phyloP scores from a whole-genome alignment of 495 filamentous ascomycete genomes.

The Sordaria brevicollis region DNA sequence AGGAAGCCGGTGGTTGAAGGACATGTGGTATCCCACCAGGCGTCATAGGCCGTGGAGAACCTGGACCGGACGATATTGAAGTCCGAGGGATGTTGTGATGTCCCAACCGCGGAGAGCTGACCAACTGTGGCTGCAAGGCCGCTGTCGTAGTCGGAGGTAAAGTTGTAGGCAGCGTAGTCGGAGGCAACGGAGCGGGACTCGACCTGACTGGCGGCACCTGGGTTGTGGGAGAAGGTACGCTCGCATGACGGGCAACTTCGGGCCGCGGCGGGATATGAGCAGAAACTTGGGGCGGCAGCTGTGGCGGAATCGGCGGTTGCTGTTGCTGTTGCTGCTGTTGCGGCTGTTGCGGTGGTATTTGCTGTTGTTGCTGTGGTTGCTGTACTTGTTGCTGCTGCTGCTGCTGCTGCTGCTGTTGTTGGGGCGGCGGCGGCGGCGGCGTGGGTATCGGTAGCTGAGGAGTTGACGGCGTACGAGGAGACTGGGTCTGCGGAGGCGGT shows the following conservation, averaged over 20 bases:
- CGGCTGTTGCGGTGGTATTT: neutral
- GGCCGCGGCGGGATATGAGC: neutral
- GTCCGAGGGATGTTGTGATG: slow-evolving; percentile 8
- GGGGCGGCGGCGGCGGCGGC: slow-evolving; percentile 1
- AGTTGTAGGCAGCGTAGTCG: neutral
- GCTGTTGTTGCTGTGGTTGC: neutral
- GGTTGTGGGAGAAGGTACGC: neutral
- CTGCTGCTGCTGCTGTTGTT: neutral
- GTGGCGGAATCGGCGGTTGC: neutral
- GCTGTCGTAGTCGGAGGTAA: neutral
- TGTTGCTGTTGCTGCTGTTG: neutral
- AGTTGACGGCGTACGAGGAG: neutral
- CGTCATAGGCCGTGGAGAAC: slow-evolving; percentile 12
- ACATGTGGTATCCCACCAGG: slow-evolving; percentile 19
- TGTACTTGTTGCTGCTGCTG: neutral
- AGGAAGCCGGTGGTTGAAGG: slow-evolving; percentile 28
- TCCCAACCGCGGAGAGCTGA: slow-evolving; percentile 3
- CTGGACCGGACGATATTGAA: slow-evolving; percentile 15
- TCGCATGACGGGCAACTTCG: neutral
- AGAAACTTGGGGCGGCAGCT: neutral
- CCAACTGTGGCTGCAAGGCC: slow-evolving; percentile 3
- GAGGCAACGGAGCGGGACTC: slow-evolving; percentile 1
- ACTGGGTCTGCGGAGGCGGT: neutral
- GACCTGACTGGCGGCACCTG: neutral
- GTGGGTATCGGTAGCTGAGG: slow-evolving; percentile 4